Evolutionary conservation across 1,139 yeast species (phyloP).

Genomic region (Suhomyces panamericanus): DNA sequence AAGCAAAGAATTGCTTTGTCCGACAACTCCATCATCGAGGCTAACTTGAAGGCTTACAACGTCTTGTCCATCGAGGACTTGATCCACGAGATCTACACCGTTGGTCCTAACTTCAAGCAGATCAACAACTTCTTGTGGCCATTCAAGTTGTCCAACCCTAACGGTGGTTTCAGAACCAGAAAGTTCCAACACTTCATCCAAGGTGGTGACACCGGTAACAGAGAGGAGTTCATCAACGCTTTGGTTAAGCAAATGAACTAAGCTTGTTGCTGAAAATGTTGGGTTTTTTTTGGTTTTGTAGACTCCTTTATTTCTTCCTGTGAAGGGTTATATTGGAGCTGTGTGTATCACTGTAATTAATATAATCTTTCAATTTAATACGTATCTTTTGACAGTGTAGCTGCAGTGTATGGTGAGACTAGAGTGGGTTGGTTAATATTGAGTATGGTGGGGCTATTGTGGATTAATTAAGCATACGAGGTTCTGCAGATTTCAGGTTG

Average conservation of each 20-base stretch:
- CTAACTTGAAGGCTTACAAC: conserved; percentile 93
- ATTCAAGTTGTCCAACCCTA: conserved; percentile 98
- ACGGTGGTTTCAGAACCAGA: conserved; percentile 99
- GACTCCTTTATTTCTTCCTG: conserved; percentile 17
- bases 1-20: conserved; percentile 96
- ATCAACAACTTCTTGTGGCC: conserved; percentile 99
- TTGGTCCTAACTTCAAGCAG: conserved; percentile 99
- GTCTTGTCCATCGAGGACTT: conserved; percentile 94
- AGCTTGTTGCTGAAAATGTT: conserved; percentile 21
- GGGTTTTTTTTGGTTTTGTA: conserved; percentile 13
- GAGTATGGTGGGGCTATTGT: no score
- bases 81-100: conserved; percentile 98
- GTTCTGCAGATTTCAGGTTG: no score
- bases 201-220: conserved; percentile 99
- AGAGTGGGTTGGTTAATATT: no score
- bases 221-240: conserved; percentile 97
- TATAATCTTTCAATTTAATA: conserved; percentile 16
- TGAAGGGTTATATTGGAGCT: conserved; percentile 12
- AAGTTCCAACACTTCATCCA: conserved; percentile 99
- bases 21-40: conserved; percentile 94
- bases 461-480: no score
- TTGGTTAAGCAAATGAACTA: conserved; percentile 97
- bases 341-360: conserved; percentile 15
- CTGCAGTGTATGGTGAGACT: no score
- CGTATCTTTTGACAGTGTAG: conserved; percentile 1